Evolutionary conservation across 176 grass and related monocot species (phyloP).

Genomic region (Hordeum marinum): DNA sequence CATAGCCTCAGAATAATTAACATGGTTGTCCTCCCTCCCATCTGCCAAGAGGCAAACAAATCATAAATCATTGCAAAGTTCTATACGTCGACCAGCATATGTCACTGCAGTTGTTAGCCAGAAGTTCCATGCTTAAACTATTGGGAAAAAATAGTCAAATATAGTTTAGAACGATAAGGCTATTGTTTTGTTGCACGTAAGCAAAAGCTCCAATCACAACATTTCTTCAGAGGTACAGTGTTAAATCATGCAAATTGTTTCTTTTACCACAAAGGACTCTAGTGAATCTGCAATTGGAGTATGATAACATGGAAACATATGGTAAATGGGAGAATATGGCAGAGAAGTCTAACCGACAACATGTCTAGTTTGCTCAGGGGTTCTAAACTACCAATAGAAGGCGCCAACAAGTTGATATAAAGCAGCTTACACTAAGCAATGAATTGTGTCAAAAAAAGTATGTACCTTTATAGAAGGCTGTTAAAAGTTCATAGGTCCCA

Average conservation of each 20-base stretch:
- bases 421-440: not conserved
- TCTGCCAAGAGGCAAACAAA: slow-evolving; percentile 54
- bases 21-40: slow-evolving; percentile 76
- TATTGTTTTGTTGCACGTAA: not conserved
- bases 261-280: not conserved
- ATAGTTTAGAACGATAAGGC: not conserved
- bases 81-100: not conserved
- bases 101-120: not conserved
- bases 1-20: slow-evolving; percentile 82
- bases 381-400: not conserved
- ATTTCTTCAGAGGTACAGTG: not conserved
- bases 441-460: not conserved
- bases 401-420: not conserved
- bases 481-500: slow-evolving; percentile 84
- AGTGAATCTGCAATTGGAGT: not conserved
- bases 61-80: not conserved
- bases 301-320: not conserved
- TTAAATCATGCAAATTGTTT: not conserved
- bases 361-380: not conserved
- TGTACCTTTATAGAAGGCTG: slow-evolving; percentile 90
- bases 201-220: not conserved
- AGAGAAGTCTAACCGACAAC: not conserved
- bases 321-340: not conserved
- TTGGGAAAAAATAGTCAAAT: not conserved
- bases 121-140: not conserved